These are phyloP conservation scores for Globisporangium yorkense DNA, from an alignment of 352 stramenopile genomes.

Conservation along the genomic window DNA sequence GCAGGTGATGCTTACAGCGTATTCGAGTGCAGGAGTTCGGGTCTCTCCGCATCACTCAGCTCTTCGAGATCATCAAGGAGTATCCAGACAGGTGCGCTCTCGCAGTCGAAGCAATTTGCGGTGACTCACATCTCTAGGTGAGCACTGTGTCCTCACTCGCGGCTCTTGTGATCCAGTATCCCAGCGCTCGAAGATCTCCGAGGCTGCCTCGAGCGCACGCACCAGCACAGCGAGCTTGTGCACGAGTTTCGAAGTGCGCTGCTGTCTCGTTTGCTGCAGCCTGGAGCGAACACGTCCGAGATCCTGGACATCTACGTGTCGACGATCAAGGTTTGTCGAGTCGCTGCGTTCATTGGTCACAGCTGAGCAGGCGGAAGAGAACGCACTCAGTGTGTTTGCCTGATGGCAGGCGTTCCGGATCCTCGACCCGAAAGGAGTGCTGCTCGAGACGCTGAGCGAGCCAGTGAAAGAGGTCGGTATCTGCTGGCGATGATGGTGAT, in stretches of 20 bases:
- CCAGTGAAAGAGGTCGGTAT: conserved; percentile 57
- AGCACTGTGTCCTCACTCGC: background rate
- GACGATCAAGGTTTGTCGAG: conserved; percentile 88
- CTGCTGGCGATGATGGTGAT: background rate
- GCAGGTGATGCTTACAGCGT: background rate
- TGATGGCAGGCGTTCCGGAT: conserved; percentile 76
- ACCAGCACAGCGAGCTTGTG: conserved; percentile 81
- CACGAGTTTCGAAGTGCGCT: conserved; percentile 74
- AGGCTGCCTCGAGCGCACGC: conserved; percentile 75
- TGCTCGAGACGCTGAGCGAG: conserved; percentile 82
- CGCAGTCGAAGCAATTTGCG: background rate
- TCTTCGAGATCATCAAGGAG: conserved; percentile 97
- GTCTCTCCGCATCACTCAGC: conserved; percentile 81
- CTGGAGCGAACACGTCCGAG: conserved; percentile 92
- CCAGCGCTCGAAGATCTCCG: conserved; percentile 65
- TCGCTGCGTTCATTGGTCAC: conserved; percentile 3
- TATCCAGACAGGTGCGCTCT: conserved; percentile 89
- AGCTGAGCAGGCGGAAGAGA: background rate
- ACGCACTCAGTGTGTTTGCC: background rate
- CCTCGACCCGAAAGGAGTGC: conserved; percentile 89
- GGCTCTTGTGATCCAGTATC: conserved; percentile 20
- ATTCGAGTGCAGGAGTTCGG: conserved; percentile 42
- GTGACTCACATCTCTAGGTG: background rate
- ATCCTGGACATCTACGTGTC: conserved; percentile 98
- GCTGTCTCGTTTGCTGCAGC: conserved; percentile 88